phyloP scores from a whole-genome alignment of 1,284 basidiomycete species.

The Naganishia sp. region DNA sequence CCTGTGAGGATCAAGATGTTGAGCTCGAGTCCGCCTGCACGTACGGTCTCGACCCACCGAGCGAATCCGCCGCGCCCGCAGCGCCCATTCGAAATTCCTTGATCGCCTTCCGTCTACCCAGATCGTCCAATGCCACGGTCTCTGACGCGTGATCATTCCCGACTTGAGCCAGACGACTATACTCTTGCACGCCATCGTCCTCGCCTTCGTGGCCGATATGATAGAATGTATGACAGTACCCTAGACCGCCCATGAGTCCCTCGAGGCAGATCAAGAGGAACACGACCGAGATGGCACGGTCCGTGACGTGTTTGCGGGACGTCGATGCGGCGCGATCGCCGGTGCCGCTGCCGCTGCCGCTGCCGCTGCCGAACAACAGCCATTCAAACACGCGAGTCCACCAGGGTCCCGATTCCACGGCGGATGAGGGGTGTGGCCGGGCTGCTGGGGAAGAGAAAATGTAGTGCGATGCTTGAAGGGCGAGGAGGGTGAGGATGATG shows the following conservation, averaged over 20 bases:
- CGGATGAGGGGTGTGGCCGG: slow-evolving; percentile 36
- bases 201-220: slow-evolving; percentile 71
- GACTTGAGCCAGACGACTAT: slow-evolving; percentile 1
- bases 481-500: slow-evolving; percentile 61
- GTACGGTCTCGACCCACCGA: slow-evolving; percentile 39
- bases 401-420: slow-evolving; percentile 31
- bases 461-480: slow-evolving; percentile 53
- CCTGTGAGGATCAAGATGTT: slow-evolving; percentile 52
- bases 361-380: too few species aligned
- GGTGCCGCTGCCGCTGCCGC: neutral
- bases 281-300: slow-evolving; percentile 64
- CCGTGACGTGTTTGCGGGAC: slow-evolving; percentile 33
- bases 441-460: slow-evolving; percentile 47
- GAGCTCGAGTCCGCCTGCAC: too few species aligned
- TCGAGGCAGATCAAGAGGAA: slow-evolving; percentile 79
- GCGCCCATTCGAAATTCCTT: slow-evolving; percentile 87
- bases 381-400: slow-evolving; percentile 14
- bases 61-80: slow-evolving; percentile 61
- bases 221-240: slow-evolving; percentile 90
- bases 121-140: slow-evolving; percentile 52
- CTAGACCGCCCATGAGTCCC: slow-evolving; percentile 84
- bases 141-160: slow-evolving; percentile 37
- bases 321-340: neutral
- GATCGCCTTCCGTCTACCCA: slow-evolving; percentile 56
- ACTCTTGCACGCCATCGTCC: neutral